Evolutionary conservation across 1,284 basidiomycete genomes (phyloP).

Genomic region (Taiwanofungus camphoratus): DNA sequence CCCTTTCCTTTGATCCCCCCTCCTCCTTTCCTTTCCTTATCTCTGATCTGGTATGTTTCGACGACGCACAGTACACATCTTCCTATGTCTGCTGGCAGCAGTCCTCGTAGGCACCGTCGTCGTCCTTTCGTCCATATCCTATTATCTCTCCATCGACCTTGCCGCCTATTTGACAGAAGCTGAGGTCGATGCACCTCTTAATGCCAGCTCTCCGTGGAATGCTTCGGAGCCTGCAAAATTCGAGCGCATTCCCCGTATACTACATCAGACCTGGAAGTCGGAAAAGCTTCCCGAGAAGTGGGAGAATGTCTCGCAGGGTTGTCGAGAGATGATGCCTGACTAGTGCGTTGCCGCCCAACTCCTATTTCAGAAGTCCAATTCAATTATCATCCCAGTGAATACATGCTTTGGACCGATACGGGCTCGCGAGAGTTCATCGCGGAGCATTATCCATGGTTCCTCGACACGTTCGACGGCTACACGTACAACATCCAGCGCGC

Average conservation of each 20-base stretch:
- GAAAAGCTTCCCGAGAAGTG: slow-evolving; percentile 82
- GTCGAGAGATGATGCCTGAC: slow-evolving; percentile 88
- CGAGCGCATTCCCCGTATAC: slow-evolving; percentile 84
- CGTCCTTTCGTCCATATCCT: slow-evolving; percentile 87
- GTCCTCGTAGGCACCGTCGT: slow-evolving; percentile 87
- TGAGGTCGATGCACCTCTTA: slow-evolving; percentile 60
- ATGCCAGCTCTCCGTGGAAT: slow-evolving; percentile 51
- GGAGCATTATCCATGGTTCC: slow-evolving; percentile 85
- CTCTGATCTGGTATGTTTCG: slow-evolving; percentile 28
- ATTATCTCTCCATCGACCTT: slow-evolving; percentile 83
- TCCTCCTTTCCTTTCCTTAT: slow-evolving; percentile 17
- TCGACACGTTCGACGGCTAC: slow-evolving; percentile 91
- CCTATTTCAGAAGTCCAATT: slow-evolving; percentile 11
- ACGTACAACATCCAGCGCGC: slow-evolving; percentile 94
- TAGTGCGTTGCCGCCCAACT: slow-evolving; percentile 61
- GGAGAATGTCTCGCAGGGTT: slow-evolving; percentile 74
- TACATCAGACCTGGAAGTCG: slow-evolving; percentile 99
- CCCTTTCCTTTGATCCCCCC: slow-evolving; percentile 17
- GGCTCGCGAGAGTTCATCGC: slow-evolving; percentile 87
- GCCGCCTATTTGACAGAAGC: slow-evolving; percentile 75
- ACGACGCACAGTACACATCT: slow-evolving; percentile 59
- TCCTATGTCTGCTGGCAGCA: slow-evolving; percentile 76
- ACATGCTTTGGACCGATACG: slow-evolving; percentile 97
- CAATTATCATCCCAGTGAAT: slow-evolving; percentile 55
- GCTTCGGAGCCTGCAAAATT: slow-evolving; percentile 51